Conservation (phyloP, 148 eudicot genomes). For the Drosera capensis region DNA sequence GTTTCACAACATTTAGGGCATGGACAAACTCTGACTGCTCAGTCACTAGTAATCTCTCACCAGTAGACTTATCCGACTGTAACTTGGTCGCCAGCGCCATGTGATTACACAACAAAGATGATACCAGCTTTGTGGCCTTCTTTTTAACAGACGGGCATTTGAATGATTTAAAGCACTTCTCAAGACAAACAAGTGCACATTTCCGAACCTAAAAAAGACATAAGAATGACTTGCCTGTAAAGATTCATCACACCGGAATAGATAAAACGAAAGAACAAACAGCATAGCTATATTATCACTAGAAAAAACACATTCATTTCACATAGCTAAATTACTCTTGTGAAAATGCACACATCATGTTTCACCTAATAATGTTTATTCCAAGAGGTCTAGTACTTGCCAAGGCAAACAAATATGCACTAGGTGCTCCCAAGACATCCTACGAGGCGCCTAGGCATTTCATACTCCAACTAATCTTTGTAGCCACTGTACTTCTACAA, state of each 20-base stretch:
- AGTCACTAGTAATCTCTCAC: slow-evolving; percentile 21
- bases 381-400: too few species aligned
- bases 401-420: too few species aligned
- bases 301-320: too few species aligned
- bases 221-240: too few species aligned
- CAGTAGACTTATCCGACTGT: slow-evolving; percentile 15
- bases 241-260: too few species aligned
- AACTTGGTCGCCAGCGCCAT: slow-evolving; percentile 26
- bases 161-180: slow-evolving; percentile 41
- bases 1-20: slow-evolving; percentile 42
- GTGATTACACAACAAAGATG: slow-evolving; percentile 37
- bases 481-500: too few species aligned
- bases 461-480: too few species aligned
- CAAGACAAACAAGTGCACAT: slow-evolving; percentile 57
- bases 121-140: slow-evolving; percentile 42
- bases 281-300: too few species aligned
- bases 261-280: too few species aligned
- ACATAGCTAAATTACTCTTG: too few species aligned
- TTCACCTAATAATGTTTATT: background rate
- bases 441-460: too few species aligned
- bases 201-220: slow-evolving; percentile 50
- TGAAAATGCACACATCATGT: background rate
- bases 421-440: too few species aligned
- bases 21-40: slow-evolving; percentile 55
- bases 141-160: slow-evolving; percentile 25